Base-by-base conservation (phyloP, 192 early-diverging fungal species). In the Phlyctochytrium arcticum region DNA sequence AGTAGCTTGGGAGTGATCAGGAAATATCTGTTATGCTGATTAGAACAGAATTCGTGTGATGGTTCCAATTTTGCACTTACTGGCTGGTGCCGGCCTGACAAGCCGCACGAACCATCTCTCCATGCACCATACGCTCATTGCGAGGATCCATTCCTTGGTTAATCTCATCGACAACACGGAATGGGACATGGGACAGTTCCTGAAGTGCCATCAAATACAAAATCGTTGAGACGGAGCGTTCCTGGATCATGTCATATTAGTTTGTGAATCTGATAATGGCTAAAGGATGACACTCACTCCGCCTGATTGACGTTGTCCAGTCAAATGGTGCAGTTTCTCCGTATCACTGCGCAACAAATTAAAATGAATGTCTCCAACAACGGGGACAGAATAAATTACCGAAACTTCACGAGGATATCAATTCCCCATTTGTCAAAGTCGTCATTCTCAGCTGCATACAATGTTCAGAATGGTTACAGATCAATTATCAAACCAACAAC, bases 141-240 rank as follows among this genome's bases (percentile, higher is more conserved):
- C 88, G 81, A 31, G 92, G 90, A 74, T 99, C 97, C 97, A 99
- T 98, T 49, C 97, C 97, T 70, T 99, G 97, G 70, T 99, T 99
- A 60, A 99, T 99, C 75, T 99, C 97, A 79, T 99, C 97, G 10
- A 99, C 97, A 0, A 98, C 92, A 51, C 97, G 88, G 87, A 99
- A 99, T 17, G 97, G 95, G 7, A 92, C 83, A 49, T 79, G 82
- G 5, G 94, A 89, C 34, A 97, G 73, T 10, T 75, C 68, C 82
- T 99, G 97, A 54, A 99, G 82, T 15, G 97, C 80, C 86, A 96
- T 93, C 54, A 99, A 72, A 65, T 98, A 99, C 62, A 96, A 75
- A 48, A 98, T 97, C 1, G 97, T 99, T 4, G 92, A 91, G 23
- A 99, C 96, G 0, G 94, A 87, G 8, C 95, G 86, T 66, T 99